Evolutionary conservation across 2,329 filamentous ascomycete genomes (phyloP), one percentile per base, ranked within the genome.

Genomic region (Neonectria faginata): DNA sequence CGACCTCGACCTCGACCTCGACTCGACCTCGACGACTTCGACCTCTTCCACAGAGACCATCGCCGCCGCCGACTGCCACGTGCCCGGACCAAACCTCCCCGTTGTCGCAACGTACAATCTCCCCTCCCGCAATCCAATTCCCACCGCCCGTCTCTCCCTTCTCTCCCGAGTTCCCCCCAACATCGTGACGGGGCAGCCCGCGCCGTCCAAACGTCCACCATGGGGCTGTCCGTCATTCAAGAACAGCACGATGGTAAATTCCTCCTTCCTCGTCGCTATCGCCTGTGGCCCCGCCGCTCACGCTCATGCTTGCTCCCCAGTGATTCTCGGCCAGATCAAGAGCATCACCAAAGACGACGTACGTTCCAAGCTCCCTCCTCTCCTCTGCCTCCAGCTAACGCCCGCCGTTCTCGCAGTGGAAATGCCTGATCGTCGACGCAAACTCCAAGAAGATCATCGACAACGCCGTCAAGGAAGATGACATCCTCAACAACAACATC

Each of bases 401-500:
- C 51, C 58, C 50, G 22, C 60, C 54, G 31, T 22, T 10, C 20
- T 9, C 56, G 59, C 70, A 97, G 94, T 99, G 96, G 96, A 99
- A 98, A 88, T 92, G 97, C 71, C 84, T 99, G 72, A 91, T 99
- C 57, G 85, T 97, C 74, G 96, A 99, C 81, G 90, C 92, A 71
- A 86, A 84, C 61, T 94, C 93, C 77, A 90, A 91, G 78, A 94
- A 91, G 79, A 87, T 99, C 73, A 86, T 99, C 73, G 91, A 97
- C 81, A 97, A 95, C 84, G 92, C 93, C 51, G 88, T 95, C 77
- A 95, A 93, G 75, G 92, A 97, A 83, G 95, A 99, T 88, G 93
- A 97, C 75, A 97, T 99, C 71, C 91, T 99, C 81, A 97, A 97
- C 78, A 89, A 94, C 81, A 97, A 97, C 78, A 92, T 99, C 80